These are phyloP conservation scores for Castanopsis chinensis DNA, from an alignment of 306 rosid species.

Conservation along the genomic window DNA sequence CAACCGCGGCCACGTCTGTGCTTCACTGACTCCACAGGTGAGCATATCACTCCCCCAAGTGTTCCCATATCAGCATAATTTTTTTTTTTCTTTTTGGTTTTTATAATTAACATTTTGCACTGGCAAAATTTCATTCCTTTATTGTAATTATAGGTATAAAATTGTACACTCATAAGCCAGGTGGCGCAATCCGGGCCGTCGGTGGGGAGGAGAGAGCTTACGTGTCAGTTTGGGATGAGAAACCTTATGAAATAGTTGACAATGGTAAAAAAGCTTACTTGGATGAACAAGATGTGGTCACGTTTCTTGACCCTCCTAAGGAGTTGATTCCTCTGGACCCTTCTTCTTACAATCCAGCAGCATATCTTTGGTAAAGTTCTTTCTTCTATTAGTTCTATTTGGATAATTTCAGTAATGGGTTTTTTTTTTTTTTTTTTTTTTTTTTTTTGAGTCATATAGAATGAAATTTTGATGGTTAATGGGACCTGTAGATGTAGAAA, in stretches of 20 bases:
- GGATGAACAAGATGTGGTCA: constrained; percentile 72
- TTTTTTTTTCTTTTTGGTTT: no score
- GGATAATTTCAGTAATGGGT: no score
- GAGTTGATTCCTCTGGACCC: constrained; percentile 66
- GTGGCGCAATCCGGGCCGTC: constrained; percentile 18
- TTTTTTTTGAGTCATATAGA: not conserved
- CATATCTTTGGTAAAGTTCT: constrained; percentile 63
- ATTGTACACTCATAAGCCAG: constrained; percentile 12
- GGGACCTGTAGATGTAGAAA: not conserved
- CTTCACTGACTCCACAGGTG: constrained; percentile 28
- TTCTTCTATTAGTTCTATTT: not conserved
- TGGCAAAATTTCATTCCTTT: not conserved
- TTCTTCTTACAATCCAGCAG: constrained; percentile 76
- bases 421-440: not conserved
- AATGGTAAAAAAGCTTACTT: constrained; percentile 54
- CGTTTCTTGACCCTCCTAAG: constrained; percentile 83
- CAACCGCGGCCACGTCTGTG: not conserved
- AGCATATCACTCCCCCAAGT: not conserved
- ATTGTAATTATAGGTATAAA: constrained; percentile 26
- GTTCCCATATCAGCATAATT: not conserved
- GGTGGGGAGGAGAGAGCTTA: constrained; percentile 30
- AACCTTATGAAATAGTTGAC: constrained; percentile 61
- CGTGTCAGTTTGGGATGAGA: constrained; percentile 65
- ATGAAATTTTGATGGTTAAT: not conserved
- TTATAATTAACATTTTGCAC: not conserved